Conservation (phyloP, 495 filamentous ascomycete genomes). For the Tuber microsphaerosporum region DNA sequence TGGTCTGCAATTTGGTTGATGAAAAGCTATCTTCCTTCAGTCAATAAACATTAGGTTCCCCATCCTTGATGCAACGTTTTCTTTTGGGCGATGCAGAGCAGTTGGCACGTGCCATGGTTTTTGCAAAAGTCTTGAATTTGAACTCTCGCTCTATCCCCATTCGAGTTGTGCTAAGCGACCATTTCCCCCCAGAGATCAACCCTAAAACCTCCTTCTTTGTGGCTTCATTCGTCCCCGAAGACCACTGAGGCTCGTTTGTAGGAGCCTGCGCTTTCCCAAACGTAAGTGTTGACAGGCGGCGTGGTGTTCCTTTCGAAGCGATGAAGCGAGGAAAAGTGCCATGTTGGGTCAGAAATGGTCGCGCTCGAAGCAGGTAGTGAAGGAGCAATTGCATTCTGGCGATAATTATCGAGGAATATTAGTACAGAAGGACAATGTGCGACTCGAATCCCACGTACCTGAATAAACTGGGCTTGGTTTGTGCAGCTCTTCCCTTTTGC, state of each 20-base stretch:
- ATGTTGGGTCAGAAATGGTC: not conserved
- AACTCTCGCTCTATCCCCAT: conserved; percentile 54
- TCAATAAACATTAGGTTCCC: conserved; percentile 10
- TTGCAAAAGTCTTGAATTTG: conserved; percentile 57
- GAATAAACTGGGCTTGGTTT: not conserved
- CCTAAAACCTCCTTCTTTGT: conserved; percentile 23
- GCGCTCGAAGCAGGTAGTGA: conserved; percentile 6
- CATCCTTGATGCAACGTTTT: not conserved
- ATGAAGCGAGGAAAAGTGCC: not conserved
- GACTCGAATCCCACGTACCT: not conserved
- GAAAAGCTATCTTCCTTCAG: conserved; percentile 21
- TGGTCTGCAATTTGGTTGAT: conserved; percentile 38
- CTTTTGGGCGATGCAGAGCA: conserved; percentile 3
- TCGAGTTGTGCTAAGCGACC: conserved; percentile 49
- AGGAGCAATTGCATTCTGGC: conserved; percentile 17
- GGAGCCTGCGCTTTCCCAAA: not conserved
- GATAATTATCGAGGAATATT: not conserved
- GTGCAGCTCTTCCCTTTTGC: not conserved
- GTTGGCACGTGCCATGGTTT: conserved; percentile 52
- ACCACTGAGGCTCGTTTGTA: conserved; percentile 20
- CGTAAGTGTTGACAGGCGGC: not conserved
- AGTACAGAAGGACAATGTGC: not conserved
- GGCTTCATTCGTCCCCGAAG: conserved; percentile 17
- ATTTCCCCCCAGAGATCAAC: conserved; percentile 46
- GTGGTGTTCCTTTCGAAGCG: conserved; percentile 11